Percentiles rank a stretch among this genome's conserved stretches.
Evolutionary conservation across 257 asterid species (phyloP).

Genomic region (Jaltomata sinuosa): DNA sequence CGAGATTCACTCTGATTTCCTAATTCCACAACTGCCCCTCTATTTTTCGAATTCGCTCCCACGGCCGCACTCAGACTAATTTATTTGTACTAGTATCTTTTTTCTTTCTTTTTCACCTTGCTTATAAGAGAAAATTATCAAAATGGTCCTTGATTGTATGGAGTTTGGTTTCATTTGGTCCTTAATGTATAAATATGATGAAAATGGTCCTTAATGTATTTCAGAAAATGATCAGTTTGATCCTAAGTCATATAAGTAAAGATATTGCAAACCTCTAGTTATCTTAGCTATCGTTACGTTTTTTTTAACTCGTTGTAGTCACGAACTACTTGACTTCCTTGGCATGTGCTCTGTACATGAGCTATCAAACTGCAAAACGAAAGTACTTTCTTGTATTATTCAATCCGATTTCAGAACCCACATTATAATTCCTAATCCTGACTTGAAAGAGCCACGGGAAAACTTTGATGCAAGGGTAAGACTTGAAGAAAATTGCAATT

Average conservation of each 20-base stretch:
- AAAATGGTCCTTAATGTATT: neutral
- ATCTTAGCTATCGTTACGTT: too few species aligned
- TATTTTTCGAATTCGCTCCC: neutral
- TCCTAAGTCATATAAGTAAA: neutral
- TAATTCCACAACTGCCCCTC: neutral
- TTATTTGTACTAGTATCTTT: neutral
- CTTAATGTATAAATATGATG: neutral
- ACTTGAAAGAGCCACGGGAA: neutral
- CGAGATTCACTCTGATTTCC: neutral
- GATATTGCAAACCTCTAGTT: too few species aligned
- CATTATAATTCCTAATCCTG: neutral
- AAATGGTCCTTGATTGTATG: neutral
- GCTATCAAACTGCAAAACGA: neutral
- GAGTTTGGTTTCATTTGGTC: neutral
- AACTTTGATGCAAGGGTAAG: neutral
- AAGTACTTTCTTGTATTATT: neutral
- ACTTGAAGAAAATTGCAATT: neutral
- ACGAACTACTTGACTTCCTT: too few species aligned
- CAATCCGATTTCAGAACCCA: neutral
- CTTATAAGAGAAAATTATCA: neutral
- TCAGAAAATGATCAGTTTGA: neutral
- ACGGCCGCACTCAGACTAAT: too few species aligned
- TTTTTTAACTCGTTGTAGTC: too few species aligned
- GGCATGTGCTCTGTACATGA: neutral
- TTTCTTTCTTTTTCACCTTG: neutral